phyloP scores from a whole-genome alignment of 2,329 filamentous ascomycete genomes.

The Coniochaeta sp. region DNA sequence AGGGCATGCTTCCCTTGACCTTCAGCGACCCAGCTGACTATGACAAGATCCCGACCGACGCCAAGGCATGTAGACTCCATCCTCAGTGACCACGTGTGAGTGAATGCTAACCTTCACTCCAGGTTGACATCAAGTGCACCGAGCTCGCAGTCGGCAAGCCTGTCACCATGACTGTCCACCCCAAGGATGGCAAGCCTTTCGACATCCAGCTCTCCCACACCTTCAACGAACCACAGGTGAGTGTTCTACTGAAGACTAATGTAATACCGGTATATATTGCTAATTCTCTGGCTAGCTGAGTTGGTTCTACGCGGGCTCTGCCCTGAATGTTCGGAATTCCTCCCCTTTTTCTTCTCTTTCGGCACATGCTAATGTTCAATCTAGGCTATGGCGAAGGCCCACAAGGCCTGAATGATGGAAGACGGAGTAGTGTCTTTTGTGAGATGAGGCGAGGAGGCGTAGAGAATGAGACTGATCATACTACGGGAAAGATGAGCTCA shows the following conservation, averaged over 20 bases:
- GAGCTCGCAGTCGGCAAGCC: slow-evolving; percentile 90
- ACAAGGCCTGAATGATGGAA: not conserved
- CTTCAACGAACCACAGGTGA: slow-evolving; percentile 92
- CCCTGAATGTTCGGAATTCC: not conserved
- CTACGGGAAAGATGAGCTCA: not conserved
- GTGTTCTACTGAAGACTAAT: not conserved
- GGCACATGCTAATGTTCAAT: too few relatives aligned
- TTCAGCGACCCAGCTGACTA: slow-evolving; percentile 94
- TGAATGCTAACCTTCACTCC: slow-evolving; percentile 14
- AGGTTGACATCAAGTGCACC: slow-evolving; percentile 79
- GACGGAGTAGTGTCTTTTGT: too few relatives aligned
- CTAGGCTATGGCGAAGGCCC: not conserved
- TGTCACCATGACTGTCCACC: slow-evolving; percentile 85
- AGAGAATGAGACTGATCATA: not conserved
- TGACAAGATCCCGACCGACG: slow-evolving; percentile 89
- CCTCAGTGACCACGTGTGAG: not conserved
- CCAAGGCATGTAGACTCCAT: slow-evolving; percentile 50
- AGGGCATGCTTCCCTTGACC: slow-evolving; percentile 98
- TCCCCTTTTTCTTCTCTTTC: not conserved
- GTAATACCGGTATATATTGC: not conserved
- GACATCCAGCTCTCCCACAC: slow-evolving; percentile 85
- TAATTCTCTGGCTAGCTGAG: not conserved
- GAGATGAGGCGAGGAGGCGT: not conserved
- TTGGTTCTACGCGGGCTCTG: not conserved
- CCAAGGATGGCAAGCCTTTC: slow-evolving; percentile 73